A percentile compares a stretch with the other conserved stretches of the same genome.
Conservation (phyloP, 352 stramenopile genomes). For the Lagenidium giganteum region DNA sequence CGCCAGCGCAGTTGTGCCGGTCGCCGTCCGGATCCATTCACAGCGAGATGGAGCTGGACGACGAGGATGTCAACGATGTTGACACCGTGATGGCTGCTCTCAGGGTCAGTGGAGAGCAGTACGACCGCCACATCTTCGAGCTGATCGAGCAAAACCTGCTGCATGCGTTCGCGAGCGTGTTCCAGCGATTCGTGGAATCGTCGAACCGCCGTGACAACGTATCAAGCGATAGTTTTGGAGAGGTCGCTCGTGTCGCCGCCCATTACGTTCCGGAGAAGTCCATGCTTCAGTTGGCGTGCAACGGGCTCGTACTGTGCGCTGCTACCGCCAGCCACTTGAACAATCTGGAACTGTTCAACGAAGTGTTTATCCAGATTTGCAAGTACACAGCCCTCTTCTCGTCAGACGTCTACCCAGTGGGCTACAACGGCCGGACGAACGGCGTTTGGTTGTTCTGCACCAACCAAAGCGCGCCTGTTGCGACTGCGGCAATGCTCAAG, state of each 20-base stretch:
- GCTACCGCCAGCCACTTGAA: conserved; percentile 46
- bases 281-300: conserved; percentile 70
- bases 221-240: conserved; percentile 12
- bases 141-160: conserved; percentile 47
- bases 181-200: conserved; percentile 62
- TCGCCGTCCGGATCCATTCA: too few species aligned
- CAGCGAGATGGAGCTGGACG: too few species aligned
- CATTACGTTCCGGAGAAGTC: conserved; percentile 68
- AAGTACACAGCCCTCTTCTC: conserved; percentile 59
- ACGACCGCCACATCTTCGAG: conserved; percentile 70
- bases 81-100: too few species aligned
- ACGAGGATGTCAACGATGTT: conserved; percentile 7
- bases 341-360: conserved; percentile 53
- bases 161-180: conserved; percentile 60
- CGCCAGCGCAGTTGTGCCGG: too few species aligned
- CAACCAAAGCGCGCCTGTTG: conserved; percentile 64
- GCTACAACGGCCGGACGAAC: conserved; percentile 56
- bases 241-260: conserved; percentile 2
- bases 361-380: conserved; percentile 50
- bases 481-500: conserved; percentile 66
- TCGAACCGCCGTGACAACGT: conserved; percentile 39
- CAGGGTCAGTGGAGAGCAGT: conserved; percentile 28
- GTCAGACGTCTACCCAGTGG: conserved; percentile 49
- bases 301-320: conserved; percentile 66
- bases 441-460: conserved; percentile 53